These are phyloP conservation scores for Yamadazyma trypodendri DNA, from an alignment of 1,139 yeast species.

Conservation along the genomic window DNA sequence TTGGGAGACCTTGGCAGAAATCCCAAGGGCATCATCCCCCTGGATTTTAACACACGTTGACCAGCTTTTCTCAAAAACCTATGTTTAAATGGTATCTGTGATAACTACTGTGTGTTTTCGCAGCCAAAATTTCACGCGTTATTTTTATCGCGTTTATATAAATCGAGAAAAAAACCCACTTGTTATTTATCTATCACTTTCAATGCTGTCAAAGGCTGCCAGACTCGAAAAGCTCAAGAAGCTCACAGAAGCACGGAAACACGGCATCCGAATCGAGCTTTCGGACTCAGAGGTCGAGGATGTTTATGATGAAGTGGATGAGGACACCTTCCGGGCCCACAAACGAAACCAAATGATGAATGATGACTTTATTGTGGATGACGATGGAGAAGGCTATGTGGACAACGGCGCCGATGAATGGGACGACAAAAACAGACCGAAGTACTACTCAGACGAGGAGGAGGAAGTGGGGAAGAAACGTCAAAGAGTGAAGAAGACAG, in stretches of 20 bases:
- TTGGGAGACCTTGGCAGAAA: slow-evolving; percentile 22
- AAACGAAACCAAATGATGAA: slow-evolving; percentile 78
- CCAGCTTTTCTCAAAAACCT: no score
- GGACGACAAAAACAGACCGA: slow-evolving; percentile 56
- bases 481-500: slow-evolving; percentile 25
- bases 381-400: slow-evolving; percentile 85
- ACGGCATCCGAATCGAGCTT: slow-evolving; percentile 28
- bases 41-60: not conserved
- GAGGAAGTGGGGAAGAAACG: slow-evolving; percentile 30
- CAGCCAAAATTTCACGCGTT: slow-evolving; percentile 7
- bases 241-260: slow-evolving; percentile 40
- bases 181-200: not conserved
- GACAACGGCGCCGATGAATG: slow-evolving; percentile 92
- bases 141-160: slow-evolving; percentile 1
- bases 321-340: slow-evolving; percentile 69
- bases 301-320: slow-evolving; percentile 87
- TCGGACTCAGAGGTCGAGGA: slow-evolving; percentile 33
- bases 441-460: slow-evolving; percentile 57
- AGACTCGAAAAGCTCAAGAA: slow-evolving; percentile 35
- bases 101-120: slow-evolving; percentile 1
- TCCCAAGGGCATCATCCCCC: slow-evolving; percentile 21
- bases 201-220: slow-evolving; percentile 15
- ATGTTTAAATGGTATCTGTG: no score
- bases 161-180: not conserved
- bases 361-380: slow-evolving; percentile 94